These are phyloP conservation scores for Salix caprea DNA, from an alignment of 345 rosid species.

Conservation along the genomic window DNA sequence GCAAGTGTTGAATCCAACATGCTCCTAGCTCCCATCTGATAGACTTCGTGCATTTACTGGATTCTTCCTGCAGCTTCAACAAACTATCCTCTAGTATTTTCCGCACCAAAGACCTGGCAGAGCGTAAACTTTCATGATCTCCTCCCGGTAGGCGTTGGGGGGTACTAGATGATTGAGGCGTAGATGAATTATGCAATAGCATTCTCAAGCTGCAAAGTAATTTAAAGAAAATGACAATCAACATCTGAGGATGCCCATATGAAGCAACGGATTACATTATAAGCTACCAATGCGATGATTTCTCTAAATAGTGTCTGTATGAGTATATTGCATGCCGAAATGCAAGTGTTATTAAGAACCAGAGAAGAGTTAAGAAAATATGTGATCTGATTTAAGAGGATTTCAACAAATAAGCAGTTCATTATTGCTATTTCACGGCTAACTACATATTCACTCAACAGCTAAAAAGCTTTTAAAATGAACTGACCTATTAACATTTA, in stretches of 20 bases:
- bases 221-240: slow-evolving; percentile 15
- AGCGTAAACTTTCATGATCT: slow-evolving; percentile 51
- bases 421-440: neutral
- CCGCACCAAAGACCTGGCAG: slow-evolving; percentile 61
- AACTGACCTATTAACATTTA: slow-evolving; percentile 35
- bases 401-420: neutral
- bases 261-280: neutral
- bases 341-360: neutral
- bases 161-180: slow-evolving; percentile 21
- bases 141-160: slow-evolving; percentile 55
- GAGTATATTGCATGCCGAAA: neutral
- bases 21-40: slow-evolving; percentile 37
- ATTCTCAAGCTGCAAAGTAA: slow-evolving; percentile 22
- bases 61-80: slow-evolving; percentile 26
- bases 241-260: slow-evolving; percentile 1
- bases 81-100: slow-evolving; percentile 56
- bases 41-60: slow-evolving; percentile 11
- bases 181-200: slow-evolving; percentile 26
- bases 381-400: neutral
- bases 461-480: neutral
- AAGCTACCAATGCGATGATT: neutral
- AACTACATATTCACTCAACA: neutral
- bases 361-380: neutral
- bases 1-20: slow-evolving; percentile 37
- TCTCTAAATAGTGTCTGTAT: neutral